Evolutionary conservation across 2,329 filamentous ascomycete species (phyloP).

Genomic region (Fusarium anthophilum): DNA sequence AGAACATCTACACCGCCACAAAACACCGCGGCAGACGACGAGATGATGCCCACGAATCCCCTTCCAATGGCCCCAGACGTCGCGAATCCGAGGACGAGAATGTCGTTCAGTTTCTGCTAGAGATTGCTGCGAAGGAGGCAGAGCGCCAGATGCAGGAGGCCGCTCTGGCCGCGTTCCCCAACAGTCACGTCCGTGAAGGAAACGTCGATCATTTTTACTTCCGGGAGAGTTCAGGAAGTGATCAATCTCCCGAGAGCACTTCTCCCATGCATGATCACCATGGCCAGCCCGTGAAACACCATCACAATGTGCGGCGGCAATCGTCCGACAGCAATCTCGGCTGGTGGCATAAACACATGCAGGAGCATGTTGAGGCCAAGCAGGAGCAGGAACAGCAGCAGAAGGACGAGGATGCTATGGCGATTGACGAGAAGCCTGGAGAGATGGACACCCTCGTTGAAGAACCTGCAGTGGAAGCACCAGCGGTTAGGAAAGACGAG

Average conservation of each 20-base stretch:
- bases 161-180: constrained; percentile 79
- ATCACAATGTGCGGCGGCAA: constrained; percentile 57
- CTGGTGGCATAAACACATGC: constrained; percentile 85
- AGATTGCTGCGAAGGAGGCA: constrained; percentile 81
- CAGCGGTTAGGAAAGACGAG: constrained; percentile 21
- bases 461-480: constrained; percentile 29
- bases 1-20: constrained; percentile 64
- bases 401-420: constrained; percentile 38
- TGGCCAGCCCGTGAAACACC: constrained; percentile 39
- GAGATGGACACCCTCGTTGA: constrained; percentile 36
- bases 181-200: constrained; percentile 74
- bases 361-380: constrained; percentile 75
- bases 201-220: constrained; percentile 77
- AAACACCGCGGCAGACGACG: constrained; percentile 51
- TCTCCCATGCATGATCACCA: constrained; percentile 45
- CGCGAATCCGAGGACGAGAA: constrained; percentile 79
- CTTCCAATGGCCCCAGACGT: constrained; percentile 48
- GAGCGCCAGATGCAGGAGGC: constrained; percentile 82
- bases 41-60: constrained; percentile 24
- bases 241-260: constrained; percentile 54
- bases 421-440: constrained; percentile 42
- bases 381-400: constrained; percentile 59
- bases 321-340: constrained; percentile 70
- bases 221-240: constrained; percentile 69
- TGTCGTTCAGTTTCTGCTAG: constrained; percentile 79